Evolutionary conservation across 768 basidiomycete species (phyloP).

Genomic region (Coprinopsis cinerea): DNA sequence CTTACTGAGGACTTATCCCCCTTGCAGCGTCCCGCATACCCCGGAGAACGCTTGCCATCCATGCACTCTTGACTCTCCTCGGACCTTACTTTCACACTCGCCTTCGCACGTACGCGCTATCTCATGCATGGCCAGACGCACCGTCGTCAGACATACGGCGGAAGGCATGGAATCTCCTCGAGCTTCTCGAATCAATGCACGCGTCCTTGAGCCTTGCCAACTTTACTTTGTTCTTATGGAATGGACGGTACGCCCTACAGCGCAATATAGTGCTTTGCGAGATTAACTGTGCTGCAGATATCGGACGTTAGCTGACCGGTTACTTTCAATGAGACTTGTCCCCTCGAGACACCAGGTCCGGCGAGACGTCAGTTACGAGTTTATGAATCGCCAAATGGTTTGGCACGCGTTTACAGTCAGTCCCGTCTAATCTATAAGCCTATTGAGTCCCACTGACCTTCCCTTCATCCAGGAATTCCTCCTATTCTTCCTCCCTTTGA

Average conservation of each 20-base stretch:
- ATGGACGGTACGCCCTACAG: constrained; percentile 61
- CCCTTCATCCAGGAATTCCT: constrained; percentile 74
- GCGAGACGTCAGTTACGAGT: constrained; percentile 93
- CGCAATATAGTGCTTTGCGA: background rate
- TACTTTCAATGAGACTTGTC: constrained; percentile 68
- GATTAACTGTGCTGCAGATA: constrained; percentile 45
- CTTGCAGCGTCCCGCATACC: constrained; percentile 60
- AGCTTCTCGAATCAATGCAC: constrained; percentile 62
- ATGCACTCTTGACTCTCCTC: constrained; percentile 67
- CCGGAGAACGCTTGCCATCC: constrained; percentile 51
- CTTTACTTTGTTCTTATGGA: constrained; percentile 79
- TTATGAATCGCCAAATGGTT: constrained; percentile 99
- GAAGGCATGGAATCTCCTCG: constrained; percentile 65
- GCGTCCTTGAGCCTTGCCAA: constrained; percentile 60
- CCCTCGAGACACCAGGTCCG: constrained; percentile 64
- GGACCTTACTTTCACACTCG: constrained; percentile 77
- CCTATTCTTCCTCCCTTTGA: constrained; percentile 82
- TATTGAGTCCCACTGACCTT: too few species aligned
- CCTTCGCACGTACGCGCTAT: constrained; percentile 68
- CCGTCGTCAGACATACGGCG: constrained; percentile 73
- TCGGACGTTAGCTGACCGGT: constrained; percentile 74
- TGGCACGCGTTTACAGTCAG: constrained; percentile 98
- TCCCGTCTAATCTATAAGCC: constrained; percentile 15
- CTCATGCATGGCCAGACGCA: constrained; percentile 86
- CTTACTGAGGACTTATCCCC: constrained; percentile 8